Evolutionary conservation across 768 basidiomycete species (phyloP), one percentile per base, ranked within the genome.

Genomic region (Podaxis rugospora): DNA sequence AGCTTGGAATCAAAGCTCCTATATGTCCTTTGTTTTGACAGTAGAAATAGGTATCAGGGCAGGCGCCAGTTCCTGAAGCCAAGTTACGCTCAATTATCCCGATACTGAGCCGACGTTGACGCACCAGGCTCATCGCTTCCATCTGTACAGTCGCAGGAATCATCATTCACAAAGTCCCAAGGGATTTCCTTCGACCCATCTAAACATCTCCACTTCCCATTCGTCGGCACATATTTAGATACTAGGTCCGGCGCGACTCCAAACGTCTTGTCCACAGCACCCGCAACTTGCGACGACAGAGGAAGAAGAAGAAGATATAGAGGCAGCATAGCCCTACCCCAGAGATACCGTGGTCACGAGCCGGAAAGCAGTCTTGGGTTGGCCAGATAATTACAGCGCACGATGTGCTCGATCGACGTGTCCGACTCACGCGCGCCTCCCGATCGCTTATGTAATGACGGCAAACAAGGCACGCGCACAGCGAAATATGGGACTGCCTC

Each of bases 111-210:
- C 18, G n/a, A n/a, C 51, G 27, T 13, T 21, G 44, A 57, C 74
- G 16, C 46, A 88, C 95, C 95, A 71, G 95, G 95, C 71, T 98
- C 95, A 65, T 98, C 95, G 64, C 90, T 94, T n/a, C 94, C 94
- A 68, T 97, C 95, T 32, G 80, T 79, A 69, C 95, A 98, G 75
- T 98, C 95, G 69, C 95, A 98, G 67, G 87, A 93, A 73, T 98
- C 94, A 69, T 98, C 93, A 71, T 98, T 97, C 25, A 97, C 87
- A 18, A 90, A 86, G 36, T 76, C 74, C 87, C 88, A 93, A 1
- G 87, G 75, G 64, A 98, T 92, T 63, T 84, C 80, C 68, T 87
- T 88, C 0, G 85, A 87, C 21, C 88, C 89, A 66, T 95, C 89
- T 62, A 96, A 74, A 74, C 94, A 97, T 63, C 75, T 81, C 90